Base-by-base conservation (phyloP, 2,329 filamentous ascomycete species). In the Aspergillus novoparasiticus region DNA sequence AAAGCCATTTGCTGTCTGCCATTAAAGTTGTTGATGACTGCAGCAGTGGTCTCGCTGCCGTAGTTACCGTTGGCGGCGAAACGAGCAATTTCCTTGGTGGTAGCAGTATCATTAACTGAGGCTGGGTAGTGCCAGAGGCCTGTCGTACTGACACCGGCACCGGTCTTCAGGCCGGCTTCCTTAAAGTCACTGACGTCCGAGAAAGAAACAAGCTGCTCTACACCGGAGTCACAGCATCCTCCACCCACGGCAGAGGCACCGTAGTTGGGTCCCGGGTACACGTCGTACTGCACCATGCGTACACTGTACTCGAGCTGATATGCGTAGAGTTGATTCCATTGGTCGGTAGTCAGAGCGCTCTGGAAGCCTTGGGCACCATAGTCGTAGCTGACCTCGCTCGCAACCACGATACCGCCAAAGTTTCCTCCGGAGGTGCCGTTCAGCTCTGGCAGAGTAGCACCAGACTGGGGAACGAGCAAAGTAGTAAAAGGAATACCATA, bases 1-100 rank as follows among this genome's bases (percentile, higher is more conserved):
- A 85, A 88, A 3, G 82, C 86, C 84, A 89, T 87, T 74, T 89
- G 86, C 75, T 88, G 80, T 64, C 87, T 81, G 16, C 81, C 81
- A 59, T 79, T 78, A 66, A 87, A 84, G 62, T 83, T 82, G 72
- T 88, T 88, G 72, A 89, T 87, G 58, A 89, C 85, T 45, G 81
- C 86, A 56, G 86, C 87, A 28, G 81, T 84, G 23, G 79, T 81
- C 30, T 73, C 73, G 14, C 62, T 71, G 2, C 72, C 60, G 64
- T 79, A 81, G 10, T 73, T 70, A 2, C 79, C 80, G 62, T 78
- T 78, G n/a, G 80, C 73, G 8, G 75, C 81, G 69, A 87, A 87
- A 32, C 80, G 75, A 8, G 85, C 86, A 67, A 89, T 80, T 58
- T 84, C 77, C 72, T 79, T 83, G n/a, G 86, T 84, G 11, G 82